Evolutionary conservation across 2,329 filamentous ascomycete genomes (phyloP).

Genomic region (Xylaria sp.): DNA sequence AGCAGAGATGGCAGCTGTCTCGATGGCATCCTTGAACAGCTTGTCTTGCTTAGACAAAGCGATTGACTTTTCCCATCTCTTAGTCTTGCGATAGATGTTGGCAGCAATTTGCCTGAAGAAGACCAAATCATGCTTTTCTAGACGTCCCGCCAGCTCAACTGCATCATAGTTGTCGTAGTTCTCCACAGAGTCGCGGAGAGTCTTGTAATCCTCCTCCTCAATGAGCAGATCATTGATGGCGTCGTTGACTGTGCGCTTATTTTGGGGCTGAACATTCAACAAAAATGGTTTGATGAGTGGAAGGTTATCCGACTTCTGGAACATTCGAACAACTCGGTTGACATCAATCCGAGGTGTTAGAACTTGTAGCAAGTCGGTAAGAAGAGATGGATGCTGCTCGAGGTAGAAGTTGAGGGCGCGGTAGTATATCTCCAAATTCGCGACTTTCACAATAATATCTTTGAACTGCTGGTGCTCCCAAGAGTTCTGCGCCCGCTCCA

Average conservation of each 20-base stretch:
- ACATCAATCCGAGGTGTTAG: constrained; percentile 96
- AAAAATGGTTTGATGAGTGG: constrained; percentile 99
- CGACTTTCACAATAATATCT: constrained; percentile 97
- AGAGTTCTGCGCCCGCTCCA: constrained; percentile 95
- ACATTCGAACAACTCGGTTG: constrained; percentile 99
- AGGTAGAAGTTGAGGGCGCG: constrained; percentile 96
- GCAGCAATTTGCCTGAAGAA: constrained; percentile 99
- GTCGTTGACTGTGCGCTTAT: constrained; percentile 98
- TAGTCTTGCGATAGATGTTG: constrained; percentile 99
- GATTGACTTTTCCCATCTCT: constrained; percentile 99
- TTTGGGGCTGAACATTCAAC: constrained; percentile 93
- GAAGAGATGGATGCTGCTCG: constrained; percentile 92
- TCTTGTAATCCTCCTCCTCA: constrained; percentile 99
- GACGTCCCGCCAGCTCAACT: constrained; percentile 86
- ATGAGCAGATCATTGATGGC: constrained; percentile 98
- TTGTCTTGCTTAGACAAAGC: constrained; percentile 98
- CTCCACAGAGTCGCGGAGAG: constrained; percentile 94
- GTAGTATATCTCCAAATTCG: constrained; percentile 99
- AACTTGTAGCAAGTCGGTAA: constrained; percentile 94
- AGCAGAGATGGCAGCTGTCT: constrained; percentile 91
- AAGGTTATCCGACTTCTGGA: constrained; percentile 97
- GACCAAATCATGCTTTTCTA: constrained; percentile 97
- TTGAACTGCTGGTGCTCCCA: constrained; percentile 99
- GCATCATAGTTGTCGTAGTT: constrained; percentile 99
- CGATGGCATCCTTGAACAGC: constrained; percentile 98